Evolutionary conservation across 2,329 filamentous ascomycete genomes (phyloP), one percentile per base, ranked within the genome.

Genomic region (Verticillium zaregamsianum): DNA sequence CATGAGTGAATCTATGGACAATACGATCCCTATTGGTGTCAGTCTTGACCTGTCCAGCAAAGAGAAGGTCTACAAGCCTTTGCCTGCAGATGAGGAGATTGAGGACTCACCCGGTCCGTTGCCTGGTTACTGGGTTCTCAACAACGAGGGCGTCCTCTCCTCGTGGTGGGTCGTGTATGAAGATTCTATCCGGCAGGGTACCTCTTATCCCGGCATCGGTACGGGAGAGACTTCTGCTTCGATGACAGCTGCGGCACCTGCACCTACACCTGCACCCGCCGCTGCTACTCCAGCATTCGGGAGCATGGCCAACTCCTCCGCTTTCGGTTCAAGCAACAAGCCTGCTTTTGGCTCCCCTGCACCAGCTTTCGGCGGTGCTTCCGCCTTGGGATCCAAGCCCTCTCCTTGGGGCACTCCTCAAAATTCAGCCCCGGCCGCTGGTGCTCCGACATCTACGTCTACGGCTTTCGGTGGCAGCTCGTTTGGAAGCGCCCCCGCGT

Each of bases 111-210:
- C 89, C 0, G 88, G 86, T 1, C 94, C 95, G 14, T 77, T 98
- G 9, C 95, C 95, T 6, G 92, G 89, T 12, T 81, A 97, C 52
- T 89, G 95, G 82, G 83, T 92, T 33, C 80, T 99, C 17, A 98
- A 96, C 63, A 89, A 97, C 66, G 92, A 97, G 70, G 95, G 95
- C 66, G 78, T 96, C 11, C 80, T 99, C 17, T 87, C 86, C 55
- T 84, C 88, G 14, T 99, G 94, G 93, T 97, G 94, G 92, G 77
- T 98, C 54, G 85, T 98, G 23, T 97, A 97, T 76, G 86, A 90
- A 39, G 92, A 96, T 52, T 93, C 94, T 2, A 88, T 99, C 64
- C 86, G 89, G 63, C 81, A 89, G 68, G 88, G 88, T 3, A 86
- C 86, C 7, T 85, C 86, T 0, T 98, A 93, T 73, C 84, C 89